Conservation (phyloP, 2,329 filamentous ascomycete species). For the Byssoonygena ceratinophila region DNA sequence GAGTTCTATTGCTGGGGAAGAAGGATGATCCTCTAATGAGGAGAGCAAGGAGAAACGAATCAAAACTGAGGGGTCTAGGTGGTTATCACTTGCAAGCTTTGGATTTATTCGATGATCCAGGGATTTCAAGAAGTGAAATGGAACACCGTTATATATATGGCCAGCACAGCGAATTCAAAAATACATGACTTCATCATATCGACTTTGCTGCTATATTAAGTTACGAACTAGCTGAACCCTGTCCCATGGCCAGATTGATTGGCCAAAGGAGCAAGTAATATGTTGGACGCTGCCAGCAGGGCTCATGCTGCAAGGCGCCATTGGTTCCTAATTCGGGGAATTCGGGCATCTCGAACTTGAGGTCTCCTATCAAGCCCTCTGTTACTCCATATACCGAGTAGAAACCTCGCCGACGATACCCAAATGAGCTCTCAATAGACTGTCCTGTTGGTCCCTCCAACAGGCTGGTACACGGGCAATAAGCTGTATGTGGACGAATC, state of each 20-base stretch:
- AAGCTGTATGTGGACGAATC: too few relatives aligned
- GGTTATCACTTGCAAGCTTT: not conserved
- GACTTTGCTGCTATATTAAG: not conserved
- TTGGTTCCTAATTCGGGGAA: not conserved
- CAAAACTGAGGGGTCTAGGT: not conserved
- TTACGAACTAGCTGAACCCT: not conserved
- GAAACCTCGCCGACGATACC: too few relatives aligned
- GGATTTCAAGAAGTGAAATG: not conserved
- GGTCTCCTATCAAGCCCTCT: not conserved
- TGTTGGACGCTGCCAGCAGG: not conserved
- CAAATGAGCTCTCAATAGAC: too few relatives aligned
- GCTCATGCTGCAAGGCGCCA: not conserved
- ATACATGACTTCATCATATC: conserved; percentile 10
- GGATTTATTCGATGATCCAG: not conserved
- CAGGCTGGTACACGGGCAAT: too few relatives aligned
- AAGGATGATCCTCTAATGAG: not conserved
- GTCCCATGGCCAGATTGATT: not conserved
- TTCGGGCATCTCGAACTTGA: not conserved
- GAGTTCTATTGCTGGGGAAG: not conserved
- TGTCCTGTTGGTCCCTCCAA: too few relatives aligned
- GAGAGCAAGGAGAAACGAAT: conserved; percentile 5
- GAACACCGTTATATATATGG: not conserved
- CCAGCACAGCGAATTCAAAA: not conserved
- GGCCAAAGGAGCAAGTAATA: not conserved
- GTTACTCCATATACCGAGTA: not conserved